phyloP scores from a whole-genome alignment of 169 alveolate species.

The Plasmodium gaboni region DNA sequence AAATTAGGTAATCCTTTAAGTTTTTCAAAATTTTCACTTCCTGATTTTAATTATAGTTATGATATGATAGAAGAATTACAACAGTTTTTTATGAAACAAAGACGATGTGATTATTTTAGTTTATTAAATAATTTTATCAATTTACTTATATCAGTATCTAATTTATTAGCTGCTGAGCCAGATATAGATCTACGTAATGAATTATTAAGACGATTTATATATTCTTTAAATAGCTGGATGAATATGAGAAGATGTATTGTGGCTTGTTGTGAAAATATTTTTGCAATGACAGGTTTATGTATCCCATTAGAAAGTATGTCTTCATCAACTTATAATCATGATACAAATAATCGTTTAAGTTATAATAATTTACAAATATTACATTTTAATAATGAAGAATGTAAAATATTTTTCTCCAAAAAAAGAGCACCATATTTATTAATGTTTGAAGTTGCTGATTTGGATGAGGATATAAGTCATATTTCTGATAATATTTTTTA shows the following conservation, averaged over 20 bases:
- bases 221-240: conserved; percentile 89
- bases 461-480: conserved; percentile 88
- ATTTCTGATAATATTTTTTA: conserved; percentile 48
- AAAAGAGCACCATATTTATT: conserved; percentile 92
- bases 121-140: conserved; percentile 86
- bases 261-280: conserved; percentile 86
- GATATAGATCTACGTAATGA: conserved; percentile 81
- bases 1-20: conserved; percentile 87
- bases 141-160: conserved; percentile 84
- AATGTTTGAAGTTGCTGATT: conserved; percentile 90
- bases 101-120: conserved; percentile 91
- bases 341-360: background rate
- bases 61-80: conserved; percentile 87
- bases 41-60: conserved; percentile 76
- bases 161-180: conserved; percentile 81
- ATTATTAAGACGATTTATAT: conserved; percentile 74
- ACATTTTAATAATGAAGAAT: conserved; percentile 86
- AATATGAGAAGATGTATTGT: conserved; percentile 86
- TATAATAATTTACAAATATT: conserved; percentile 84
- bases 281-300: conserved; percentile 87
- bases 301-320: conserved; percentile 82
- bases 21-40: conserved; percentile 80
- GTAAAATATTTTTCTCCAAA: conserved; percentile 87
- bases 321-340: background rate
- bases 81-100: conserved; percentile 89